Conservation (phyloP, 257 asterid genomes). For the Scutellaria barbata region DNA sequence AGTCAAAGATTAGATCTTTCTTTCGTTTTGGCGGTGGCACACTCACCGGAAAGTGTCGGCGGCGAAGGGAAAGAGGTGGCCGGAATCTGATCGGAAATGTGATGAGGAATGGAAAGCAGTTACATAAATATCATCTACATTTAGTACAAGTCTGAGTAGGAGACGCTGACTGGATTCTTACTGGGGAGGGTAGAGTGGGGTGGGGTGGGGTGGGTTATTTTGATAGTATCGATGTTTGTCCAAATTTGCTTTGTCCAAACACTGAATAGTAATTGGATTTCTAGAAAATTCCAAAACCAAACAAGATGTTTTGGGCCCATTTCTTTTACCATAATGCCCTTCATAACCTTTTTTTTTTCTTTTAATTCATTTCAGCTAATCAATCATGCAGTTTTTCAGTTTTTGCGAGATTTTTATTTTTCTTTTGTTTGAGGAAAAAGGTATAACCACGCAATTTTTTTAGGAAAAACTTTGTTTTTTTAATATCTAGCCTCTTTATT, state of each 20-base stretch:
- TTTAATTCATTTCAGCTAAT: no score
- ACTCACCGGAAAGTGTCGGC: constrained; percentile 30
- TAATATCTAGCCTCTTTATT: no score
- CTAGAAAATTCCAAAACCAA: constrained; percentile 25
- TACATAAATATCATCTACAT: constrained; percentile 34
- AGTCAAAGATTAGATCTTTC: constrained; percentile 35
- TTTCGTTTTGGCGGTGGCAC: constrained; percentile 21
- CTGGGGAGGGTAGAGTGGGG: background rate
- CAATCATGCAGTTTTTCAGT: no score
- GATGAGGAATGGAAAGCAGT: constrained; percentile 33
- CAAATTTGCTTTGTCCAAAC: constrained; percentile 5
- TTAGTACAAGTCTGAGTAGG: constrained; percentile 15
- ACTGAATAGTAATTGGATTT: background rate
- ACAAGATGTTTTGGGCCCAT: constrained; percentile 13
- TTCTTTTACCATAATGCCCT: constrained; percentile 13
- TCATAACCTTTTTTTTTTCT: background rate
- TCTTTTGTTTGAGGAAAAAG: no score
- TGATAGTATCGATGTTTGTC: constrained; percentile 32
- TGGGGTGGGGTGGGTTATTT: constrained; percentile 16
- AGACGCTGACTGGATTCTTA: constrained; percentile 23
- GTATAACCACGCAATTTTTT: no score
- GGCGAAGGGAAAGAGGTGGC: constrained; percentile 29
- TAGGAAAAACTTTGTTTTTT: no score
- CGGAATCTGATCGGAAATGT: constrained; percentile 44
- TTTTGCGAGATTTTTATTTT: no score